A percentile compares a stretch with the other conserved stretches of the same genome.
These are phyloP conservation scores for sorghum (Sorghum bicolor) DNA, from an alignment of 176 grass and related monocot species.

Conservation along the genomic window DNA sequence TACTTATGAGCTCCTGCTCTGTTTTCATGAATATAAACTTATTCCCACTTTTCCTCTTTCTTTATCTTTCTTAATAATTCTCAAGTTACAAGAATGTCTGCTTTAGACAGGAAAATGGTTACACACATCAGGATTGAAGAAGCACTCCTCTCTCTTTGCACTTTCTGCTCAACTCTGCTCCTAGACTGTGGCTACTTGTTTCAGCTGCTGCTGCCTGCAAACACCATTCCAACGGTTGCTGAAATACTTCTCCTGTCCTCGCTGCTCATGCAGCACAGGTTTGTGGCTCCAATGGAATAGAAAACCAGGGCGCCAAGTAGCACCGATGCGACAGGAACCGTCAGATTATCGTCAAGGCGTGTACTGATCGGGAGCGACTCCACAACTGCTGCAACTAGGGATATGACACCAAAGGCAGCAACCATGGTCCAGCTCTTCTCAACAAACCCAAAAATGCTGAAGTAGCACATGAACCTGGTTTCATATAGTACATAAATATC, in stretches of 20 bases:
- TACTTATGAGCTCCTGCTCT: no score
- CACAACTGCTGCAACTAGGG: slow-evolving; percentile 46
- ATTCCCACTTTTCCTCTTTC: background rate
- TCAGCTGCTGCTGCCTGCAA: background rate
- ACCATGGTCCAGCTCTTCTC: slow-evolving; percentile 59
- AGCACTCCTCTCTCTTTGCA: background rate
- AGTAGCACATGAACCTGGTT: slow-evolving; percentile 79
- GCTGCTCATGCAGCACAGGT: slow-evolving; percentile 21
- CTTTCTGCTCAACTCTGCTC: background rate
- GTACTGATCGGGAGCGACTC: slow-evolving; percentile 78
- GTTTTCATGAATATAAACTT: no score
- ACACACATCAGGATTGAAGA: background rate
- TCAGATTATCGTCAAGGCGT: slow-evolving; percentile 83
- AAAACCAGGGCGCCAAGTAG: slow-evolving; percentile 46
- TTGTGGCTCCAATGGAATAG: background rate
- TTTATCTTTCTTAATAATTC: background rate
- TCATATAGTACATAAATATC: background rate
- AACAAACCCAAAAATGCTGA: slow-evolving; percentile 57
- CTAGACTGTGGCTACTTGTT: background rate
- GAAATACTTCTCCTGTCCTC: background rate
- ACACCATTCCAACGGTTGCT: background rate
- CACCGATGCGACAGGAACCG: slow-evolving; percentile 51
- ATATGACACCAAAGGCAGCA: slow-evolving; percentile 42
- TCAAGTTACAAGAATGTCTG: background rate
- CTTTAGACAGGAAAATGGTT: background rate